Base-by-base conservation (phyloP, 345 rosid species). In the Syzygium aromaticum region DNA sequence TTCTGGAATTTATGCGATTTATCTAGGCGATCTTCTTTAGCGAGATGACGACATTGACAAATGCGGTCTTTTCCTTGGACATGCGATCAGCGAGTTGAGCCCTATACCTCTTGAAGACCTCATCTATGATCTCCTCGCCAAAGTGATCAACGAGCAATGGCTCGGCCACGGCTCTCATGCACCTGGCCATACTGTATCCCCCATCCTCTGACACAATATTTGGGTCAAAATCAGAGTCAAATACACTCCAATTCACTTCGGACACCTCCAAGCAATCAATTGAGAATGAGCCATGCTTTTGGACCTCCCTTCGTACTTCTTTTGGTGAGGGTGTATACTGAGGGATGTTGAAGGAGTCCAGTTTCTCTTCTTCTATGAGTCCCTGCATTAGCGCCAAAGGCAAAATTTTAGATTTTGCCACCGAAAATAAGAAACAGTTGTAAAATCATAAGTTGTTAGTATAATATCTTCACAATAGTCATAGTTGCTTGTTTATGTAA, bases 91-190 rank as follows among this genome's bases (percentile, higher is more conserved):
- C 56, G 6, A 86, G 16, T 33, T 73, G 84, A 9, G 3, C 86
- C 73, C 21, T 11, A 73, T 84, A 90, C 67, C 91, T 86, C 6
- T 19, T 11, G 84, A 90, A 91, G n/a, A 89, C 85, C n/a, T 89
- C 91, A 9, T 90, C 92, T 19, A 90, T 86, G 33, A 87, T 64
- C 25, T 27, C 88, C 73, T 90, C 92, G 17, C 92, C 93, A 40
- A 93, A 95, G 51, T 95, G 95, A 86, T 89, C 89, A 15, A 90
- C 53, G 16, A 93, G 93, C 90, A 94, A 86, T 4, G 94, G 95
- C 84, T 94, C 97, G 13, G 92, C 88, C 88, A 90, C 97, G 4
- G 97, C 95, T 88, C 96, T 91, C 51, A 94, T 89, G 89, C 90
- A 91, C 86, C 49, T 86, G 2, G 93, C 94, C 54, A 92, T 91